A percentile compares a stretch with the other conserved stretches of the same genome.
Evolutionary conservation across 2,329 filamentous ascomycete genomes (phyloP).

Genomic region (Cercospora brassicicola): DNA sequence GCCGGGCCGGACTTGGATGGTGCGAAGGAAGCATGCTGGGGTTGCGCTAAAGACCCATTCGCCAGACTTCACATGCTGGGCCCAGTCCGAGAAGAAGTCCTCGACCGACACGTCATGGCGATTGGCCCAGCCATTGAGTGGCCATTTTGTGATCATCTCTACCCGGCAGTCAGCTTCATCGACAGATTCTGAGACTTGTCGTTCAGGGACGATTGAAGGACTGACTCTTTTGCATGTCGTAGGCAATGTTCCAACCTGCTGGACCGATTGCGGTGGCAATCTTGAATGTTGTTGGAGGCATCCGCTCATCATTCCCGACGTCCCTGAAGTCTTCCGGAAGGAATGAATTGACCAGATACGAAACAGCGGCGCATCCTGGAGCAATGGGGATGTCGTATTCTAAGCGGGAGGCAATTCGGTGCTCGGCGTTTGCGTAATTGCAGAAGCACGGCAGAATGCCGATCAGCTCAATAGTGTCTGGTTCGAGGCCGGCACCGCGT

Average conservation of each 20-base stretch:
- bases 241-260: slow-evolving; percentile 16
- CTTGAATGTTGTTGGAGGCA: slow-evolving; percentile 10
- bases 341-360: slow-evolving; percentile 16
- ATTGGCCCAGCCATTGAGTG: background rate
- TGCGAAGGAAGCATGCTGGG: background rate
- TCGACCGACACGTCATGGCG: background rate
- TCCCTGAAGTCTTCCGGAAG: slow-evolving; percentile 15
- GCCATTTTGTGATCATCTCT: background rate
- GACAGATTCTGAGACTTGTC: background rate
- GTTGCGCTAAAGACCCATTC: background rate
- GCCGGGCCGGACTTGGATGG: background rate
- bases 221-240: slow-evolving; percentile 16
- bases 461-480: slow-evolving; percentile 17
- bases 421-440: slow-evolving; percentile 13
- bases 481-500: slow-evolving; percentile 9
- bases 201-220: background rate
- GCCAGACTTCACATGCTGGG: background rate
- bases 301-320: slow-evolving; percentile 6
- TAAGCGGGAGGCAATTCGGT: slow-evolving; percentile 6
- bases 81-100: background rate
- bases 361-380: slow-evolving; percentile 14
- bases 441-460: slow-evolving; percentile 21
- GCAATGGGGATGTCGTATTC: slow-evolving; percentile 18
- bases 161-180: background rate
- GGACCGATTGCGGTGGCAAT: slow-evolving; percentile 8